Percentiles rank a stretch among this genome's conserved stretches.
phyloP scores from a whole-genome alignment of 768 basidiomycete genomes.

The Auriscalpium microsporum region DNA sequence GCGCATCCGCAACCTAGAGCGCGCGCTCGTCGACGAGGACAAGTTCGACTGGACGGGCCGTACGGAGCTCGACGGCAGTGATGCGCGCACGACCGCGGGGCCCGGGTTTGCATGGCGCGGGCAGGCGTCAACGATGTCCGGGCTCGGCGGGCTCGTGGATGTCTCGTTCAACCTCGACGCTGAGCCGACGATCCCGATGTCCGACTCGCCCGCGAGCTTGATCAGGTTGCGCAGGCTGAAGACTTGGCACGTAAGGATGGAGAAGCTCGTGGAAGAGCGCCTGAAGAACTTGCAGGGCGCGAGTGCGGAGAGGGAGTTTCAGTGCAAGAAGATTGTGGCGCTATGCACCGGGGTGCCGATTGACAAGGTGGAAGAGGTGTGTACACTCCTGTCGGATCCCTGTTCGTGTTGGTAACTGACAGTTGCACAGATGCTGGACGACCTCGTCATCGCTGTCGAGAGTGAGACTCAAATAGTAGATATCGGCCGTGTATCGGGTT shows the following conservation, averaged over 20 bases:
- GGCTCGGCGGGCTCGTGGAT: conserved; percentile 57
- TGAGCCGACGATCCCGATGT: conserved; percentile 62
- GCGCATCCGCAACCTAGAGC: conserved; percentile 76
- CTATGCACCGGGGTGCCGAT: conserved; percentile 80
- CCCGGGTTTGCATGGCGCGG: conserved; percentile 71
- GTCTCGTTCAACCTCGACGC: conserved; percentile 54
- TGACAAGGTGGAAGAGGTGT: conserved; percentile 85
- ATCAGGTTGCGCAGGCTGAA: conserved; percentile 69
- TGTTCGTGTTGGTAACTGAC: conserved; percentile 2
- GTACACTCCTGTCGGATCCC: conserved; percentile 16
- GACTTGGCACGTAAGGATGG: conserved; percentile 76
- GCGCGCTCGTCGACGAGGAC: conserved; percentile 71
- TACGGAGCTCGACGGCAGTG: conserved; percentile 33
- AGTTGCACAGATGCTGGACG: conserved; percentile 63
- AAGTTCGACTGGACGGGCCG: conserved; percentile 87
- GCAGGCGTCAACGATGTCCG: conserved; percentile 54
- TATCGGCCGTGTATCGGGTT: conserved; percentile 77
- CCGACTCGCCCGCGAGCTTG: conserved; percentile 50
- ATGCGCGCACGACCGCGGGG: conserved; percentile 33
- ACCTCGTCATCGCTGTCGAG: conserved; percentile 79
- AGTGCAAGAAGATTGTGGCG: conserved; percentile 87
- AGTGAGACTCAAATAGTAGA: conserved; percentile 79
- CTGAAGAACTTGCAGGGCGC: conserved; percentile 66
- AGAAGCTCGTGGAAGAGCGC: conserved; percentile 62
- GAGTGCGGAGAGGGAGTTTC: conserved; percentile 82